phyloP scores from a whole-genome alignment of 768 basidiomycete species.

The Agrocybe praecox region DNA sequence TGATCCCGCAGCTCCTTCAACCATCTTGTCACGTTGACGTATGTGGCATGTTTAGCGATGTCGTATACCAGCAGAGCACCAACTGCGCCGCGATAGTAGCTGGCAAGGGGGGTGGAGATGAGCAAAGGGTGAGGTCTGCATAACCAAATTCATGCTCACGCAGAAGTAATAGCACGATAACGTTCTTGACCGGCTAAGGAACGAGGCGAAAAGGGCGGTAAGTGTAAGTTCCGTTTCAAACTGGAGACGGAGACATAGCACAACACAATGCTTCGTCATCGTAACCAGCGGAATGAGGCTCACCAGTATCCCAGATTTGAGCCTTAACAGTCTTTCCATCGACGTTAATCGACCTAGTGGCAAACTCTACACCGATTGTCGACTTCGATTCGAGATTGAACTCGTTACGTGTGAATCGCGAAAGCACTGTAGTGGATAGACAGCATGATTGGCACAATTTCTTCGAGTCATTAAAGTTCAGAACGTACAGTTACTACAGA shows the following conservation, averaged over 20 bases:
- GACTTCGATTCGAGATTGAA: conserved; percentile 99
- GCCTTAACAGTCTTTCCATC: conserved; percentile 97
- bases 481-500: conserved; percentile 63
- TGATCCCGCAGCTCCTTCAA: conserved; percentile 97
- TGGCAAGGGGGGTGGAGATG: conserved; percentile 29
- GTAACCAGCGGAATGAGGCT: conserved; percentile 28
- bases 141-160: conserved; percentile 50
- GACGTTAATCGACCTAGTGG: conserved; percentile 93
- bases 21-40: conserved; percentile 93
- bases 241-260: background rate
- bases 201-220: background rate
- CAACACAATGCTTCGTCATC: conserved; percentile 9
- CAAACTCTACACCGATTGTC: conserved; percentile 99
- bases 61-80: conserved; percentile 94
- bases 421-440: conserved; percentile 71
- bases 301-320: conserved; percentile 99
- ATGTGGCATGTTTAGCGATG: conserved; percentile 93
- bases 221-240: background rate
- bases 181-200: conserved; percentile 92
- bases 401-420: conserved; percentile 99
- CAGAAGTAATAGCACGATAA: conserved; percentile 97
- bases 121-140: background rate
- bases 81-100: conserved; percentile 97
- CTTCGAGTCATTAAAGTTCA: background rate
- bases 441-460: background rate